Evolutionary conservation across 306 rosid species (phyloP).

Genomic region (Casuarina cunninghamiana): DNA sequence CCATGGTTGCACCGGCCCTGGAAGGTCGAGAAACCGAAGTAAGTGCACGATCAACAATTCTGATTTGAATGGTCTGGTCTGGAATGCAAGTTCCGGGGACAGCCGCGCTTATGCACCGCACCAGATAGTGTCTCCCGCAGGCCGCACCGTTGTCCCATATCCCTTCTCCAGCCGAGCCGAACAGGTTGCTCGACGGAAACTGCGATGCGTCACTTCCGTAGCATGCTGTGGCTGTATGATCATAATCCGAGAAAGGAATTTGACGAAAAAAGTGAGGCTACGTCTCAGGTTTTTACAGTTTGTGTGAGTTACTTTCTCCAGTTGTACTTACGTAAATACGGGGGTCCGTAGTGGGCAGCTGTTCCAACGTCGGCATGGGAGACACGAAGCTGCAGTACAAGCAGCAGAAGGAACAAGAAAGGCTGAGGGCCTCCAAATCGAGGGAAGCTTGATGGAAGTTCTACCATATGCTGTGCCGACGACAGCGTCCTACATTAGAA

Average conservation of each 20-base stretch:
- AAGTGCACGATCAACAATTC: conserved; percentile 62
- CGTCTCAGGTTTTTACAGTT: neutral
- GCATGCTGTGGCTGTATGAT: conserved; percentile 57
- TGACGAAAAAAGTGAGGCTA: too few relatives aligned
- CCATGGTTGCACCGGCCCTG: conserved; percentile 34
- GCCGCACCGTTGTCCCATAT: conserved; percentile 95
- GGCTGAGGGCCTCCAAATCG: too few relatives aligned
- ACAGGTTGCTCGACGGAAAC: conserved; percentile 63
- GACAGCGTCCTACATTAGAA: too few relatives aligned
- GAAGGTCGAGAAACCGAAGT: conserved; percentile 52
- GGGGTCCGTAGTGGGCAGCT: conserved; percentile 52
- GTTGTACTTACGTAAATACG: conserved; percentile 55
- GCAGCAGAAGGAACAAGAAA: conserved; percentile 26
- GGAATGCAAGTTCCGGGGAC: conserved; percentile 48
- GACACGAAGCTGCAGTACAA: conserved; percentile 16
- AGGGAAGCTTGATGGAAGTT: too few relatives aligned
- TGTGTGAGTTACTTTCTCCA: neutral
- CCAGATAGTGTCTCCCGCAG: conserved; percentile 68
- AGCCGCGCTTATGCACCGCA: conserved; percentile 66
- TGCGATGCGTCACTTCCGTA: conserved; percentile 37
- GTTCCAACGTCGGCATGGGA: conserved; percentile 60
- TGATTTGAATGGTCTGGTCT: conserved; percentile 51
- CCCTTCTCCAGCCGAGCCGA: conserved; percentile 78
- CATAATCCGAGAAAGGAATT: neutral
- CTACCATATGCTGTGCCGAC: too few relatives aligned